phyloP scores from a whole-genome alignment of 352 stramenopile species.

The Phytophthora hibernalis region DNA sequence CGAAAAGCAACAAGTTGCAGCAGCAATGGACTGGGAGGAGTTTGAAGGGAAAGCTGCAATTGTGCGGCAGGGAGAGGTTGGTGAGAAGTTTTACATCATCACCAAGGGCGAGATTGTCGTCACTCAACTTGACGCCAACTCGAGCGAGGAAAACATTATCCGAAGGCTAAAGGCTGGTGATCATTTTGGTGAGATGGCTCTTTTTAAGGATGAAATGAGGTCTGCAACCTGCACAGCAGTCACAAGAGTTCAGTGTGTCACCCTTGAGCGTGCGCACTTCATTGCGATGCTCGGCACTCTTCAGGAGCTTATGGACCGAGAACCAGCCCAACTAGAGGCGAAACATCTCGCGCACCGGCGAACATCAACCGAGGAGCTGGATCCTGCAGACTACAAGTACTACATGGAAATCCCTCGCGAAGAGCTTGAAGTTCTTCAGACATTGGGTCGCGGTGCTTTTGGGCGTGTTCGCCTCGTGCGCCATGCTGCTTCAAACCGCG shows the following conservation, averaged over 20 bases:
- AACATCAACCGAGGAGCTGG: slow-evolving; percentile 44
- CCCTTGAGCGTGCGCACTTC: slow-evolving; percentile 73
- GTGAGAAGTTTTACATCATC: slow-evolving; percentile 84
- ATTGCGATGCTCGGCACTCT: slow-evolving; percentile 83
- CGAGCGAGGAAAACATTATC: slow-evolving; percentile 55
- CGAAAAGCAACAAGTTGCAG: slow-evolving; percentile 73
- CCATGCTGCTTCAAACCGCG: slow-evolving; percentile 63
- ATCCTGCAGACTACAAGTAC: slow-evolving; percentile 72
- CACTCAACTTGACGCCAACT: slow-evolving; percentile 57
- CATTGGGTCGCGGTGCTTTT: slow-evolving; percentile 87
- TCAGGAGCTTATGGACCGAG: slow-evolving; percentile 81
- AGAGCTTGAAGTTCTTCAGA: slow-evolving; percentile 81
- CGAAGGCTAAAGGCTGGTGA: slow-evolving; percentile 76
- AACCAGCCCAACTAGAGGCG: slow-evolving; percentile 38
- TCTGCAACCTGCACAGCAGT: slow-evolving; percentile 92
- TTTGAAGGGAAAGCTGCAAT: slow-evolving; percentile 61
- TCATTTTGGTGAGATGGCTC: slow-evolving; percentile 95
- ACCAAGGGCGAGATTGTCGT: slow-evolving; percentile 79
- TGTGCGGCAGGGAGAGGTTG: slow-evolving; percentile 77
- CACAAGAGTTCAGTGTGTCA: slow-evolving; percentile 67
- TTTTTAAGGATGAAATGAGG: slow-evolving; percentile 93
- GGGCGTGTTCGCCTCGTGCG: slow-evolving; percentile 90
- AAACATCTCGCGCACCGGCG: slow-evolving; percentile 31
- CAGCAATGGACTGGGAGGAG: slow-evolving; percentile 87
- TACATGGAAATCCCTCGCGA: slow-evolving; percentile 75